Base-by-base conservation (phyloP, 805 yeast species). In the Lachancea mirantina region DNA sequence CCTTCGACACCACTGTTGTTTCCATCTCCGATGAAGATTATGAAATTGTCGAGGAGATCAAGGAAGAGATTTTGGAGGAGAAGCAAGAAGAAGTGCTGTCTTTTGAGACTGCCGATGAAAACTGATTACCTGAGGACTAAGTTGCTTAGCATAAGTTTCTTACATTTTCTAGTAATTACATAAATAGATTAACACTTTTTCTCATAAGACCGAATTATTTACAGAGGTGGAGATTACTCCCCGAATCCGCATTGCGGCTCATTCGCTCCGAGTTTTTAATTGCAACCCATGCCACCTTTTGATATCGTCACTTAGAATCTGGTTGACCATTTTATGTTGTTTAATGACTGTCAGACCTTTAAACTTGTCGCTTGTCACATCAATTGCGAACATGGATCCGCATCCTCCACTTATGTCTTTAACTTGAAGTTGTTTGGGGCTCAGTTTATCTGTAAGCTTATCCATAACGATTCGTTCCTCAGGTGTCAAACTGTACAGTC, bases 301-400 rank as follows among this genome's bases (percentile, higher is more conserved):
- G 28, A 92, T 84, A 48, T 92, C 97, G 25, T 84, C 94, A 40
- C 79, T 77, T 46, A 92, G 65, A 2, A 77, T 65, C 34, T 75
- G 73, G 58, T 92, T 89, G 10, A 92, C 97, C 45, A 89, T 57
- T 39, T 95, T 70, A 51, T 92, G 98, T 57, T 92, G 98, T 52
- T 87, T 88, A 43, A 92, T 69, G 77, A 84, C 84, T 1, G 84
- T 65, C 26, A 84, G 52, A 0, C 95, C 95, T 46, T 81, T 75
- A 61, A 92, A 92, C 49, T 74, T 64, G 2, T 65, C 67, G 34
- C 92, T 77, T 28, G 77, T 81, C 11, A 92, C 72, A 38, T 68
- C 63, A 31, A 92, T 89, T 29, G 95, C 85, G 61, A 85, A 92
- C 98, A 92, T 92, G 5, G 96, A 87, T 1, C 98, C 98, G 61